Conservation (phyloP, 805 yeast genomes). For the Myxozyma melibiosi region DNA sequence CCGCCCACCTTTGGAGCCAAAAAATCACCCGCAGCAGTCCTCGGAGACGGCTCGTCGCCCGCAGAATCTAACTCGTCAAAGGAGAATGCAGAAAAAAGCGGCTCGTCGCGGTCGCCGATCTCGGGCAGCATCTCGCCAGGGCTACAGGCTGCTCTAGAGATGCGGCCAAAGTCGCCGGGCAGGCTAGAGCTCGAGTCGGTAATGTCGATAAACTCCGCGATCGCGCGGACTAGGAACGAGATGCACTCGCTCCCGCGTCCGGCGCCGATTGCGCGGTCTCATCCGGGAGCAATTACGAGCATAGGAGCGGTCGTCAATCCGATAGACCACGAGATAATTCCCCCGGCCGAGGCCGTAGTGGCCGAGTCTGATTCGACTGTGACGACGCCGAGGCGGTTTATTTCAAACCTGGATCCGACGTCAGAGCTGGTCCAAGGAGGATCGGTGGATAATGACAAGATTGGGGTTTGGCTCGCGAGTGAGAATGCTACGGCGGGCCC, state of each 20-base stretch:
- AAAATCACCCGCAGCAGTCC: neutral
- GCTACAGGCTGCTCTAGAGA: no score
- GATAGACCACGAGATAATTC: slow-evolving; percentile 13
- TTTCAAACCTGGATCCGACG: slow-evolving; percentile 35
- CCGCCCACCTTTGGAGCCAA: neutral
- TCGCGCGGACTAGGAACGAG: no score
- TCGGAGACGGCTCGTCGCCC: neutral
- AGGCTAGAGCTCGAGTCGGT: no score
- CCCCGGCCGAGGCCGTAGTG: slow-evolving; percentile 21
- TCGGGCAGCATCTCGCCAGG: no score
- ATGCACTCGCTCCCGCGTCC: neutral
- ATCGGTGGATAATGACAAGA: slow-evolving; percentile 29
- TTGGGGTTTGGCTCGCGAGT: slow-evolving; percentile 35
- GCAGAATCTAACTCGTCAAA: neutral
- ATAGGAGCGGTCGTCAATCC: slow-evolving; percentile 22
- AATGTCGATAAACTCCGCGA: no score
- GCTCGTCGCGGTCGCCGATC: no score
- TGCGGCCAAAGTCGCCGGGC: no score
- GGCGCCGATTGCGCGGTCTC: neutral
- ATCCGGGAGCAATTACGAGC: slow-evolving; percentile 18
- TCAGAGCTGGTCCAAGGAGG: slow-evolving; percentile 34
- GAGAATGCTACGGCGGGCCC: slow-evolving; percentile 5
- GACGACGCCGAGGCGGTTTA: slow-evolving; percentile 26
- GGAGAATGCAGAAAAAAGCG: neutral
- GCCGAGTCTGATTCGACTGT: slow-evolving; percentile 13